phyloP scores from a whole-genome alignment of 768 basidiomycete species.

The Cyclocybe cylindracea region DNA sequence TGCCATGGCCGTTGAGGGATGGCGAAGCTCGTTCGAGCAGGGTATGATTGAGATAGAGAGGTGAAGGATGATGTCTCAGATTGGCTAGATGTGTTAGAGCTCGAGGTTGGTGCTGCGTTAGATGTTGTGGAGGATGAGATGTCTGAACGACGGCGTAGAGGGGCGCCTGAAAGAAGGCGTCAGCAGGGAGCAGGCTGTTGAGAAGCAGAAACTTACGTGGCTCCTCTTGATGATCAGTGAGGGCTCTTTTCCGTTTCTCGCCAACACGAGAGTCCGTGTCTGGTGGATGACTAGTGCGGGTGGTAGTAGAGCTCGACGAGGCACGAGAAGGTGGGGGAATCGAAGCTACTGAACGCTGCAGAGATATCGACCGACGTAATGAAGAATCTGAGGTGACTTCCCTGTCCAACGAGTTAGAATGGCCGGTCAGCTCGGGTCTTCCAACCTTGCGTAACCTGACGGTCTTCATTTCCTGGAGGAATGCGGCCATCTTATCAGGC shows the following conservation, averaged over 20 bases:
- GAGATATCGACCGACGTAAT: constrained; percentile 2
- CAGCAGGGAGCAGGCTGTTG: background rate
- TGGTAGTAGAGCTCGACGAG: background rate
- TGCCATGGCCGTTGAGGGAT: constrained; percentile 15
- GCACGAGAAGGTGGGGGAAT: background rate
- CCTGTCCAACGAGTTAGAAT: background rate
- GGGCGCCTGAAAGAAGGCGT: constrained; percentile 16
- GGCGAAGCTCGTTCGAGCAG: constrained; percentile 4
- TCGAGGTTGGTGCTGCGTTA: constrained; percentile 6
- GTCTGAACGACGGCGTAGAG: constrained; percentile 39
- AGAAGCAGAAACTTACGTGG: constrained; percentile 30
- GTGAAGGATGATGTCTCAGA: constrained; percentile 4
- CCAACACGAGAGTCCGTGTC: constrained; percentile 17
- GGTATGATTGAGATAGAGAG: constrained; percentile 17
- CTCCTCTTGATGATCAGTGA: constrained; percentile 24
- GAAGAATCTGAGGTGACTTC: background rate
- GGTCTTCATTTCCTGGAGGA: constrained; percentile 78
- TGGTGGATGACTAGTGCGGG: background rate
- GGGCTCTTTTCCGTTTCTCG: constrained; percentile 38
- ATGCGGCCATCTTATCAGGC: constrained; percentile 82
- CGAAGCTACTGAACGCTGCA: background rate
- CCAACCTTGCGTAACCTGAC: constrained; percentile 62
- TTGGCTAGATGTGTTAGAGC: constrained; percentile 8
- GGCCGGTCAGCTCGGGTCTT: background rate
- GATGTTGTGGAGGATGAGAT: constrained; percentile 24